Percentiles rank a stretch among this genome's conserved stretches.
Conservation (phyloP, 345 rosid species). For the Zanthoxylum bungeanum region DNA sequence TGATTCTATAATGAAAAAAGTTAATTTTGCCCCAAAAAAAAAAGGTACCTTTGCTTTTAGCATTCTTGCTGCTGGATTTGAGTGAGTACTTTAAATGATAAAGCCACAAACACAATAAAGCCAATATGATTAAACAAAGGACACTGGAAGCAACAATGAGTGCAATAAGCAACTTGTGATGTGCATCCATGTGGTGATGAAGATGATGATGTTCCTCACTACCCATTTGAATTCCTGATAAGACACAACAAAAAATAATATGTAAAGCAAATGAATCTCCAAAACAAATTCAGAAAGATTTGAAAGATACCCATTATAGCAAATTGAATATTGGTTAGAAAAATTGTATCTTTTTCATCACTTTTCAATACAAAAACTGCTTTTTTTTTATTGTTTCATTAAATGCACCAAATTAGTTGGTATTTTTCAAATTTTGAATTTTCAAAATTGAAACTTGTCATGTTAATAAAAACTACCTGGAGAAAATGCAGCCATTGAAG, state of each 20-base stretch:
- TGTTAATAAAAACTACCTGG: conserved; percentile 48
- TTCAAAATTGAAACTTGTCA: not conserved
- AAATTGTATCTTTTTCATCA: not conserved
- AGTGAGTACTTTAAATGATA: conserved; percentile 39
- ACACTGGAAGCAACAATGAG: conserved; percentile 58
- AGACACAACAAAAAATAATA: not conserved
- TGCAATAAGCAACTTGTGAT: conserved; percentile 43
- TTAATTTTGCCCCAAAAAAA: not conserved
- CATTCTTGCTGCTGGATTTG: conserved; percentile 33
- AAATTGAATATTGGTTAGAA: not conserved
- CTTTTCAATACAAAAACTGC: no score
- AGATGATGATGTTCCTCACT: conserved; percentile 33
- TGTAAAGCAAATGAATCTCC: conserved; percentile 7
- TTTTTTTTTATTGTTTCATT: not conserved
- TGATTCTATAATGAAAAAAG: not conserved
- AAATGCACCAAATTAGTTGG: conserved; percentile 20
- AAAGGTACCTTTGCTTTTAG: conserved; percentile 47
- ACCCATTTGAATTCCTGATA: conserved; percentile 46
- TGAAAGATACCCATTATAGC: not conserved
- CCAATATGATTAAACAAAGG: conserved; percentile 38
- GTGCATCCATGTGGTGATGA: conserved; percentile 33
- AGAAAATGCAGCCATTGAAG: conserved; percentile 52
- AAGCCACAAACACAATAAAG: conserved; percentile 50
- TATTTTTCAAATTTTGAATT: conserved; percentile 8
- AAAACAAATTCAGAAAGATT: not conserved